These are phyloP conservation scores for Pestalotiopsis sp. DNA, from an alignment of 2,329 filamentous ascomycete genomes.

Conservation along the genomic window DNA sequence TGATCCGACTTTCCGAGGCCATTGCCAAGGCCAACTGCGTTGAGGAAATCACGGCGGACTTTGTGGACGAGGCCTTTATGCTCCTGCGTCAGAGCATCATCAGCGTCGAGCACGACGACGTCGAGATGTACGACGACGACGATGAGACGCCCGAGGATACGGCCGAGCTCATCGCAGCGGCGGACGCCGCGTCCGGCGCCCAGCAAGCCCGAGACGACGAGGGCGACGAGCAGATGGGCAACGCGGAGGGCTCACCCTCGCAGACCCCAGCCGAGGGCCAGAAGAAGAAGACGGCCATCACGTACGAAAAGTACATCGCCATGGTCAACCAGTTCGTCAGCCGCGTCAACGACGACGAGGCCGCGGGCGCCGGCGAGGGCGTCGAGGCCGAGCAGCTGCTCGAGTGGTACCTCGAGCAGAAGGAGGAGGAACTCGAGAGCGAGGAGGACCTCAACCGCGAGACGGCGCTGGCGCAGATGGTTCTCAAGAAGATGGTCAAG, in stretches of 20 bases:
- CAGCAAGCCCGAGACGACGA: slow-evolving; percentile 49
- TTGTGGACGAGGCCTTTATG: slow-evolving; percentile 91
- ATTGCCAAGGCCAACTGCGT: slow-evolving; percentile 98
- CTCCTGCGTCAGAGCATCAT: slow-evolving; percentile 94
- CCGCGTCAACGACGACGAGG: slow-evolving; percentile 82
- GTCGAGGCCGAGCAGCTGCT: slow-evolving; percentile 82
- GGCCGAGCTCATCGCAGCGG: slow-evolving; percentile 48
- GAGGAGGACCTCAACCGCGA: slow-evolving; percentile 83
- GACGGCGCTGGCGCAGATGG: slow-evolving; percentile 53
- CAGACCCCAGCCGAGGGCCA: slow-evolving; percentile 24
- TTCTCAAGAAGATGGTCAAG: slow-evolving; percentile 95
- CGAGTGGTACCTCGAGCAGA: slow-evolving; percentile 90
- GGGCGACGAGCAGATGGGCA: slow-evolving; percentile 47
- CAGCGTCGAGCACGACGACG: slow-evolving; percentile 95
- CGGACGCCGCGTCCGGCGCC: slow-evolving; percentile 53
- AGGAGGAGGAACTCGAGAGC: slow-evolving; percentile 78
- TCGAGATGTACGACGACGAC: slow-evolving; percentile 86
- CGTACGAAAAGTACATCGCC: slow-evolving; percentile 90
- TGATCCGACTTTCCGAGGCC: slow-evolving; percentile 96
- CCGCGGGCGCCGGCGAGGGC: slow-evolving; percentile 71
- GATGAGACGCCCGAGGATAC: slow-evolving; percentile 56
- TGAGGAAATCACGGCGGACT: slow-evolving; percentile 80
- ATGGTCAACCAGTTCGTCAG: slow-evolving; percentile 87
- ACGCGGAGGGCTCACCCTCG: slow-evolving; percentile 35
- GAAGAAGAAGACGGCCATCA: slow-evolving; percentile 78